Percentiles rank a stretch among this genome's conserved stretches.
These are phyloP conservation scores for Wilhelminamyces savonicus DNA, from an alignment of 805 yeast species.

Conservation along the genomic window DNA sequence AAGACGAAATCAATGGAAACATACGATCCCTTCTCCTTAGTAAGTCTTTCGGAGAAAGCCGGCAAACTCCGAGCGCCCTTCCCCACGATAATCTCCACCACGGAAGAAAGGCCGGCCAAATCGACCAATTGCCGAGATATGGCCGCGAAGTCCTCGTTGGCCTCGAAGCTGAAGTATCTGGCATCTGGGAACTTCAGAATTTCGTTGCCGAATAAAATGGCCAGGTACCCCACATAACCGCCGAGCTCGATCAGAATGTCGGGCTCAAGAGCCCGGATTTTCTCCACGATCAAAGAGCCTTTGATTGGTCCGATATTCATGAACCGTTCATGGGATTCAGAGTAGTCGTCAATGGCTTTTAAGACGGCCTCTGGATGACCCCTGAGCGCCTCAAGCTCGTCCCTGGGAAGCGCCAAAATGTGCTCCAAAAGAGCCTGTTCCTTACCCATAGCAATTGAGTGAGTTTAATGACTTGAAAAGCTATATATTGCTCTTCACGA, in stretches of 20 bases:
- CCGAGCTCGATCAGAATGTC: conserved; percentile 27
- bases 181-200: conserved; percentile 16
- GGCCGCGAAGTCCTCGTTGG: conserved; percentile 21
- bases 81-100: conserved; percentile 27
- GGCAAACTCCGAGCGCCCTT: conserved; percentile 22
- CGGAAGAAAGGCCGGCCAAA: conserved; percentile 25
- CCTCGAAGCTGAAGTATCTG: conserved; percentile 29
- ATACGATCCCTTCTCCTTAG: conserved; percentile 4
- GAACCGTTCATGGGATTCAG: conserved; percentile 6
- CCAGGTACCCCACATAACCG: conserved; percentile 31
- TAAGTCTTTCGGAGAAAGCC: conserved; percentile 13
- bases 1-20: conserved; percentile 29
- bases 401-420: conserved; percentile 16
- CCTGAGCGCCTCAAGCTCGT: conserved; percentile 13
- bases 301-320: conserved; percentile 29
- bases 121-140: conserved; percentile 22
- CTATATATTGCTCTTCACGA: too few relatives aligned
- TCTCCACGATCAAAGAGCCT: conserved; percentile 19
- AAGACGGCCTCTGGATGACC: conserved; percentile 28
- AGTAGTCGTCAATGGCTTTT: conserved; percentile 21
- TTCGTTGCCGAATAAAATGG: conserved; percentile 25
- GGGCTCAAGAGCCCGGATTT: conserved; percentile 16
- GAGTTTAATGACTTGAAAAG: too few relatives aligned
- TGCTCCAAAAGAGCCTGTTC: conserved; percentile 20
- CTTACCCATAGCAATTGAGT: too few relatives aligned